Conservation (phyloP, 2,329 filamentous ascomycete genomes). For the Trichoderma harzianum region DNA sequence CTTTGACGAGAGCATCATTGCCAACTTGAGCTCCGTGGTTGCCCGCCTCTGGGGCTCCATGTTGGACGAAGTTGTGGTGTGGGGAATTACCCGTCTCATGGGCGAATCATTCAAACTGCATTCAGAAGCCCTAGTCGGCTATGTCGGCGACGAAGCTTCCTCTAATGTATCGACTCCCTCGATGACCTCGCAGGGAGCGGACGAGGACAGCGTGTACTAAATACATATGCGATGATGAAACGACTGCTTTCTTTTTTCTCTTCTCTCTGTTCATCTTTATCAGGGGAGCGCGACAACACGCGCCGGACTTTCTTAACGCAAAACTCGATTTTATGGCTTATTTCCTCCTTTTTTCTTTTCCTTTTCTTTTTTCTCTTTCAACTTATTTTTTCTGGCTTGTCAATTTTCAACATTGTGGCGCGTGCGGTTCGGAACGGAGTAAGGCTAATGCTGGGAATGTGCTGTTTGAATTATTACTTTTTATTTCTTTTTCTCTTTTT, state of each 20-base stretch:
- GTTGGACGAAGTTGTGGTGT: conserved; percentile 97
- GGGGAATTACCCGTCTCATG: conserved; percentile 96
- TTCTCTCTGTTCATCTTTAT: conserved; percentile 19
- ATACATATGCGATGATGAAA: conserved; percentile 49
- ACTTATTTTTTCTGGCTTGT: conserved; percentile 27
- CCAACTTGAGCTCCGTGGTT: conserved; percentile 90
- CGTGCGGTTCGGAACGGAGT: conserved; percentile 27
- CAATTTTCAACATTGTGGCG: conserved; percentile 25
- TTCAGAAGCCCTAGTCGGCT: conserved; percentile 89
- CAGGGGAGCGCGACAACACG: conserved; percentile 22
- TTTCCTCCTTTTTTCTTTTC: neutral
- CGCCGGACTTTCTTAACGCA: conserved; percentile 29
- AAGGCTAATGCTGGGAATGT: conserved; percentile 26
- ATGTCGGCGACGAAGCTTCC: conserved; percentile 79
- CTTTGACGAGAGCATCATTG: conserved; percentile 73
- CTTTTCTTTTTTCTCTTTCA: neutral
- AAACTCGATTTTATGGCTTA: conserved; percentile 16
- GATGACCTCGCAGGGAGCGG: conserved; percentile 68
- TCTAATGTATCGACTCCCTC: conserved; percentile 68
- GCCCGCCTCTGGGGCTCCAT: conserved; percentile 95
- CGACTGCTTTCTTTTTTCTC: conserved; percentile 35
- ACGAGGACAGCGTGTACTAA: conserved; percentile 71
- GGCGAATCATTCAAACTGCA: conserved; percentile 97
- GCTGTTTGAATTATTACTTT: conserved; percentile 22
- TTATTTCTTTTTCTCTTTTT: conserved; percentile 21